A percentile compares a stretch with the other conserved stretches of the same genome.
phyloP scores from a whole-genome alignment of 345 rosid species.

The Hirschfeldia incana region DNA sequence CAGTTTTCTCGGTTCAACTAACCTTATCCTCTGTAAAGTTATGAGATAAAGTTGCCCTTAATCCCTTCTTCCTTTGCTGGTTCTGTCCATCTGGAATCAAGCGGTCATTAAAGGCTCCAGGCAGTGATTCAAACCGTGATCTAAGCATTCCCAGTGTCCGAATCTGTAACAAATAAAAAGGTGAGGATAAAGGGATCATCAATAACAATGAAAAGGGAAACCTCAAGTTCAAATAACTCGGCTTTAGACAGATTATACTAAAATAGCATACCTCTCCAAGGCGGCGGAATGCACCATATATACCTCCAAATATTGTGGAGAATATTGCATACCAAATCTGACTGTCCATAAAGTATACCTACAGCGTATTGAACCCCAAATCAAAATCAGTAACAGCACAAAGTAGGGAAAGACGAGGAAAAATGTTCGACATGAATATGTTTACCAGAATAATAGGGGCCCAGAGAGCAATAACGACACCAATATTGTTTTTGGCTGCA shows the following conservation, averaged over 20 bases:
- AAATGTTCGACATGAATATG: constrained; percentile 1
- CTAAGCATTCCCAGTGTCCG: constrained; percentile 98
- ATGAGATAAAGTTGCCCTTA: constrained; percentile 65
- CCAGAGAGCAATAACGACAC: constrained; percentile 95
- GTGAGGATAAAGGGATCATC: constrained; percentile 8
- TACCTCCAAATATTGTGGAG: constrained; percentile 94
- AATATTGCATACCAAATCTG: constrained; percentile 99
- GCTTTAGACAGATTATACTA: not conserved
- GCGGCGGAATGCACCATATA: constrained; percentile 97
- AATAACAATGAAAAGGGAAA: constrained; percentile 4
- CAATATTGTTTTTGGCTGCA: constrained; percentile 97
- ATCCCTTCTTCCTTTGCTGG: constrained; percentile 69
- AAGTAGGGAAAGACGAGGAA: constrained; percentile 14
- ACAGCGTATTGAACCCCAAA: constrained; percentile 1
- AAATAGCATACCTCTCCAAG: constrained; percentile 85
- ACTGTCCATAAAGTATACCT: constrained; percentile 99
- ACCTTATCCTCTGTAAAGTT: constrained; percentile 53
- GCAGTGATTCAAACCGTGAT: constrained; percentile 87
- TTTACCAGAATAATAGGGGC: constrained; percentile 95
- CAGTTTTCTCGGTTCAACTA: constrained; percentile 13
- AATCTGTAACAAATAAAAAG: constrained; percentile 55
- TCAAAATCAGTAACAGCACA: constrained; percentile 28
- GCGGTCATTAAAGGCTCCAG: constrained; percentile 82
- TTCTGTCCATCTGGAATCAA: constrained; percentile 72
- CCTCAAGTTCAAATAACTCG: constrained; percentile 20